A percentile compares a stretch with the other conserved stretches of the same genome.
phyloP scores from a whole-genome alignment of 139 green algal genomes.

The Coelastrella sp. region DNA sequence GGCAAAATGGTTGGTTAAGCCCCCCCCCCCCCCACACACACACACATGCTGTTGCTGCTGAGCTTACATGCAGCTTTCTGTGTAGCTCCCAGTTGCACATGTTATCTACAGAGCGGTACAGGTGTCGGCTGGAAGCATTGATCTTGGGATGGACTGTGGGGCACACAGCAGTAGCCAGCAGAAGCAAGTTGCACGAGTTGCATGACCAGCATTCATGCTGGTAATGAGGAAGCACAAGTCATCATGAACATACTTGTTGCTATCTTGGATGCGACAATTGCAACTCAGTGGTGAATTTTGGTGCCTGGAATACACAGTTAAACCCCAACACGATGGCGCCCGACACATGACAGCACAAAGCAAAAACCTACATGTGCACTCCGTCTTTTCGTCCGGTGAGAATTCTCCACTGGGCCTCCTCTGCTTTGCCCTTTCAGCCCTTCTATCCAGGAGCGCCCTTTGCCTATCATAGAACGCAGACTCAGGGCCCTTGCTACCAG shows the following conservation, averaged over 20 bases:
- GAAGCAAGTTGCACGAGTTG: neutral
- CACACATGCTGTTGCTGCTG: neutral
- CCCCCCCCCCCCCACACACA: no score
- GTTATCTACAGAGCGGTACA: neutral
- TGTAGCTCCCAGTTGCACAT: constrained; percentile 16
- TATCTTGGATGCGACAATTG: neutral
- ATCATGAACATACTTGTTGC: neutral
- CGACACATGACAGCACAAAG: no score
- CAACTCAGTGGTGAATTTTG: neutral
- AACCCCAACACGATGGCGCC: no score
- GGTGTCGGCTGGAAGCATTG: neutral
- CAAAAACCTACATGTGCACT: constrained; percentile 25
- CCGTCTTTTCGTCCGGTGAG: neutral
- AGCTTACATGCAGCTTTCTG: constrained; percentile 17
- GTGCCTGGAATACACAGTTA: neutral
- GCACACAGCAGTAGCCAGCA: neutral
- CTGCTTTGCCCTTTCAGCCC: neutral
- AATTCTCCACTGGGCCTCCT: neutral
- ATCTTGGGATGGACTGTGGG: constrained; percentile 32
- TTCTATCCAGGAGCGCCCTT: neutral
- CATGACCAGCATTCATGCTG: neutral
- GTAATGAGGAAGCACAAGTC: neutral
- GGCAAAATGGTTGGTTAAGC: no score
- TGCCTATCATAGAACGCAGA: constrained; percentile 15
- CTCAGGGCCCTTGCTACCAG: neutral